Base-by-base conservation (phyloP, 805 yeast species). In the Barnettozyma vustinii region DNA sequence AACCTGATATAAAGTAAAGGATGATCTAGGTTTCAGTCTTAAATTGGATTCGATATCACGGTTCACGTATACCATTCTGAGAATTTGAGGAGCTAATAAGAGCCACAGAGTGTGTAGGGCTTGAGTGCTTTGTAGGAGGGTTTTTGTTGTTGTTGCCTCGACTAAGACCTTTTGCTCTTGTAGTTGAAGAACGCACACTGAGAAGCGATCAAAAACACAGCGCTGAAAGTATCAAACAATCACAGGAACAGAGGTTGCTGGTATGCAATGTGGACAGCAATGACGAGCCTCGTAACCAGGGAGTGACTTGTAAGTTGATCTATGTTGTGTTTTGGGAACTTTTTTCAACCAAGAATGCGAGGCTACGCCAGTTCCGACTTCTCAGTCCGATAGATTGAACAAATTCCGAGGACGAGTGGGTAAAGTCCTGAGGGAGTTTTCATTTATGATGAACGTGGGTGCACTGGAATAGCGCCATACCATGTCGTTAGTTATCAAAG, bases 31-130 rank as follows among this genome's bases (percentile, higher is more conserved):
- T n/a, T 39, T 40, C 36, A 37, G 48, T 36, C 51, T 60, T 26
- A 60, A 42, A 42, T 60, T 60, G 3, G 64, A 60, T 53, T 60
- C 64, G 13, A 60, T 55, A 47, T 60, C 64, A 20, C 56, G 58
- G 37, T 60, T 62, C 37, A 60, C 49, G 45, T 59, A 60, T 3
- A 60, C 63, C 64, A 60, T 60, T 5, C 8, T 20, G 27, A 18
- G 3, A 18, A n/a, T 40, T 21, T 9, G 16, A 7, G 13, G 5
- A 21, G 15, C 30, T 12, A 15, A 10, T 9, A 40, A 12, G 16
- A 2, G 18, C 3, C 12, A 36, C n/a, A 21, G 18, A 23, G 30
- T 7, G 27, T 18, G 33, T 13, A 30, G 16, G 30, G 16, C 33
- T 30, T 30, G 4, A 27, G 13, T 27, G 32, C 4, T 10, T 12